Evolutionary conservation across 768 basidiomycete genomes (phyloP).

Genomic region (Lentinula detonsa): DNA sequence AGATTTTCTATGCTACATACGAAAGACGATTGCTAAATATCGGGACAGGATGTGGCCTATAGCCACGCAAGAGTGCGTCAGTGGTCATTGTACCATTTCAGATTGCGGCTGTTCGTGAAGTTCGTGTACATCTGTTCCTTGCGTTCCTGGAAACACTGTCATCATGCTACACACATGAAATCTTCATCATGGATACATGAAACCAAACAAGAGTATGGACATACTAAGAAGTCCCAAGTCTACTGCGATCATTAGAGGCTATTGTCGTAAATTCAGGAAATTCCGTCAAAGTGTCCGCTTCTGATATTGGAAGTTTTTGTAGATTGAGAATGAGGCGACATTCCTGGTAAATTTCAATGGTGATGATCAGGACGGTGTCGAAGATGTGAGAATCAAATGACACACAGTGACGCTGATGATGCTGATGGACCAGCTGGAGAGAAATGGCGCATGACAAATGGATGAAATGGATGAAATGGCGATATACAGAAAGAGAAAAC

Average conservation of each 20-base stretch:
- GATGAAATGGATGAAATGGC: background rate
- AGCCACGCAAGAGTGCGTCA: too few species aligned
- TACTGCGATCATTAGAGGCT: background rate
- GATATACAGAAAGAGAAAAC: background rate
- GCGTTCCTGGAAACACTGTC: background rate
- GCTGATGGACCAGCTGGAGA: slow-evolving; percentile 8
- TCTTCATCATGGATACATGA: background rate
- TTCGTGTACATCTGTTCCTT: background rate
- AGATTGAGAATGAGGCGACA: slow-evolving; percentile 13
- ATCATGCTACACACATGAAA: background rate
- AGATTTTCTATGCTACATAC: too few species aligned
- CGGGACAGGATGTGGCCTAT: too few species aligned
- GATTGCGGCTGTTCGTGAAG: background rate
- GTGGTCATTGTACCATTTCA: background rate
- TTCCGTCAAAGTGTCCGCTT: background rate
- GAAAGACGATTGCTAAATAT: too few species aligned
- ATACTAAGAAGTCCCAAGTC: background rate
- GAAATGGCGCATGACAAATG: background rate
- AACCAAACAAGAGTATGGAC: background rate
- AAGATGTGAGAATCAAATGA: background rate
- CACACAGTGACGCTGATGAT: slow-evolving; percentile 8
- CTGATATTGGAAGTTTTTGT: slow-evolving; percentile 7
- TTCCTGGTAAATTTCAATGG: background rate
- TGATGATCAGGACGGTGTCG: background rate
- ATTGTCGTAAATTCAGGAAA: slow-evolving; percentile 10